Conservation (phyloP, 1,139 yeast genomes). For the Candida tropicalis region DNA sequence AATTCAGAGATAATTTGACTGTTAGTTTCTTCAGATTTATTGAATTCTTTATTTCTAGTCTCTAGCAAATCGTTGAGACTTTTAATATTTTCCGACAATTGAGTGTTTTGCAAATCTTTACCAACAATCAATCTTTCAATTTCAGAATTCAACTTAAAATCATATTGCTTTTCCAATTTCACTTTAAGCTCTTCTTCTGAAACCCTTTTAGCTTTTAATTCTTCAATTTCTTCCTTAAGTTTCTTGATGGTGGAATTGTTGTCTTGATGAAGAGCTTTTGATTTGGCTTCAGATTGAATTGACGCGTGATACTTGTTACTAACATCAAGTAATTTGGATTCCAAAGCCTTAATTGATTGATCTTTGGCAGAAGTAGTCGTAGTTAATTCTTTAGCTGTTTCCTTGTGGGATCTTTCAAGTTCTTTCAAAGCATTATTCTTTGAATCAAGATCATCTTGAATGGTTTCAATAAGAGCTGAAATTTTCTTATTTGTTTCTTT, state of each 20-base stretch:
- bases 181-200: constrained; percentile 2
- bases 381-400: neutral
- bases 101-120: constrained; percentile 27
- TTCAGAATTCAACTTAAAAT: constrained; percentile 31
- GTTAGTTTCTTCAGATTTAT: constrained; percentile 11
- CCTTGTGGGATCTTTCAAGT: neutral
- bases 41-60: constrained; percentile 3
- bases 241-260: constrained; percentile 5
- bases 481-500: neutral
- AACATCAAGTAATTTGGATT: constrained; percentile 11
- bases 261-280: neutral
- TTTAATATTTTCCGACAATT: constrained; percentile 14
- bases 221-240: constrained; percentile 4
- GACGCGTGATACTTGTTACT: constrained; percentile 6
- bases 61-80: constrained; percentile 9
- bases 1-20: constrained; percentile 14
- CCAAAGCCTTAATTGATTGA: constrained; percentile 2
- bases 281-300: constrained; percentile 5
- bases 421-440: neutral
- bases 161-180: constrained; percentile 25
- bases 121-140: constrained; percentile 32
- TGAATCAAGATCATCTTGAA: neutral
- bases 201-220: neutral
- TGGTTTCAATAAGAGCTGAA: neutral
- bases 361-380: neutral